A percentile compares a stretch with the other conserved stretches of the same genome.
Evolutionary conservation across 176 grass and related monocot species (phyloP).

Genomic region (Stipa capillata): DNA sequence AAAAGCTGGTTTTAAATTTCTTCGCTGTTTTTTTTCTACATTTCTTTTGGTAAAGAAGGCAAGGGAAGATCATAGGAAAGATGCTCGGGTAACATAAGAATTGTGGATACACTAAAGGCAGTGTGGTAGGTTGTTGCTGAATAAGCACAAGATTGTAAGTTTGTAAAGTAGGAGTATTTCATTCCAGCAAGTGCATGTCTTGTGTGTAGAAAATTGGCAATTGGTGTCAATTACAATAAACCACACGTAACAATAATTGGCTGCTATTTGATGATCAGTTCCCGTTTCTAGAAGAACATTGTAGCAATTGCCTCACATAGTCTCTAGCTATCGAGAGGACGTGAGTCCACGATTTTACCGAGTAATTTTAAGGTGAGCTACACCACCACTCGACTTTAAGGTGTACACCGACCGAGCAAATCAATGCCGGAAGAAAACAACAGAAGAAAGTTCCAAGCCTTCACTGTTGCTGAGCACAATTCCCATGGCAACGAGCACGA

Average conservation of each 20-base stretch:
- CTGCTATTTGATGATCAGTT: background rate
- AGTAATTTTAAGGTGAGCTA: too few relatives aligned
- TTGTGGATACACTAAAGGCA: background rate
- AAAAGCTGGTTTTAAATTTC: background rate
- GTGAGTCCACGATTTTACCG: too few relatives aligned
- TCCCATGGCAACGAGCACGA: conserved; percentile 12
- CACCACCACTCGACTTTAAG: background rate
- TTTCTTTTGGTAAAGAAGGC: conserved; percentile 9
- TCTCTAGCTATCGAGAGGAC: too few relatives aligned
- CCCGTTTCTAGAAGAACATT: background rate
- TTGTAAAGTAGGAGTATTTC: background rate
- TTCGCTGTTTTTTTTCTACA: background rate
- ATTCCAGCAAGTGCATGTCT: background rate
- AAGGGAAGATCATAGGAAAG: background rate
- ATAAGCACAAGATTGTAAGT: conserved; percentile 12
- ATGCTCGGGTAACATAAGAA: background rate
- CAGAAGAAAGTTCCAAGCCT: conserved; percentile 27
- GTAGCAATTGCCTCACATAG: background rate
- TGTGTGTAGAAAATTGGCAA: background rate
- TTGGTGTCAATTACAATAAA: background rate
- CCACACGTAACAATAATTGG: background rate
- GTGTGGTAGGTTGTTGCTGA: conserved; percentile 1
- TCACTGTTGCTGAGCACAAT: background rate
- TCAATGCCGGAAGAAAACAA: background rate
- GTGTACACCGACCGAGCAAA: background rate